These are phyloP conservation scores for Colletotrichum navitas DNA, from an alignment of 2,329 filamentous ascomycete species.

Conservation along the genomic window DNA sequence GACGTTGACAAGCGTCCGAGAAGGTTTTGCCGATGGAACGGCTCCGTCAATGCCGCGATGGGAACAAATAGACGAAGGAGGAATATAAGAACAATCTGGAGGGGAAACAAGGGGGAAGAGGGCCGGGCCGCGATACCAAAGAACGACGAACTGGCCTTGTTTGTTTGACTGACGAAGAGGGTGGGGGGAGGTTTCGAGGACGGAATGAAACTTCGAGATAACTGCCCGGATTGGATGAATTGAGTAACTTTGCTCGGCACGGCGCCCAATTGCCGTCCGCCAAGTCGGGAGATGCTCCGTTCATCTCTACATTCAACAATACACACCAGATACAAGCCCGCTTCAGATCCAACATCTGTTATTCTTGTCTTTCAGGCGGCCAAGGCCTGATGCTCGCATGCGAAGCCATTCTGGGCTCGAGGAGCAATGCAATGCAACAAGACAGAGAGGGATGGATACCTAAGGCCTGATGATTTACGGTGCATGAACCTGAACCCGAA, in stretches of 20 bases:
- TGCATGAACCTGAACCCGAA: too few relatives aligned
- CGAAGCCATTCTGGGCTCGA: too few relatives aligned
- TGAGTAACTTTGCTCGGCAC: constrained; percentile 20
- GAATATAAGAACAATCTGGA: too few relatives aligned
- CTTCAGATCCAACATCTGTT: not conserved
- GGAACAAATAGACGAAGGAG: too few relatives aligned
- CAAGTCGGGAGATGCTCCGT: constrained; percentile 23
- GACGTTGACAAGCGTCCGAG: not conserved
- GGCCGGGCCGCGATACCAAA: constrained; percentile 19
- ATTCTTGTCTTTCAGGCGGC: not conserved
- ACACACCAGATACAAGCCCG: not conserved
- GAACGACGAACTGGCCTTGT: not conserved
- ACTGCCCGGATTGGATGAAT: constrained; percentile 2
- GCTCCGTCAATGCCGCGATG: not conserved
- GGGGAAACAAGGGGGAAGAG: not conserved
- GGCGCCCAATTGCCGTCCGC: constrained; percentile 28
- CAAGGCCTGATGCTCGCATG: too few relatives aligned
- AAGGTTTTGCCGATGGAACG: not conserved
- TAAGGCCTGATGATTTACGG: too few relatives aligned
- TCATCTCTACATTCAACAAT: not conserved
- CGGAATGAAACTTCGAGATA: not conserved
- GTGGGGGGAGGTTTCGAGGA: not conserved
- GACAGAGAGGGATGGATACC: too few relatives aligned
- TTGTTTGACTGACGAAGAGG: not conserved
- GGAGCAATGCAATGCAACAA: too few relatives aligned